phyloP scores from a whole-genome alignment of 164 flowering plant species.

The Dillenia turbinata region DNA sequence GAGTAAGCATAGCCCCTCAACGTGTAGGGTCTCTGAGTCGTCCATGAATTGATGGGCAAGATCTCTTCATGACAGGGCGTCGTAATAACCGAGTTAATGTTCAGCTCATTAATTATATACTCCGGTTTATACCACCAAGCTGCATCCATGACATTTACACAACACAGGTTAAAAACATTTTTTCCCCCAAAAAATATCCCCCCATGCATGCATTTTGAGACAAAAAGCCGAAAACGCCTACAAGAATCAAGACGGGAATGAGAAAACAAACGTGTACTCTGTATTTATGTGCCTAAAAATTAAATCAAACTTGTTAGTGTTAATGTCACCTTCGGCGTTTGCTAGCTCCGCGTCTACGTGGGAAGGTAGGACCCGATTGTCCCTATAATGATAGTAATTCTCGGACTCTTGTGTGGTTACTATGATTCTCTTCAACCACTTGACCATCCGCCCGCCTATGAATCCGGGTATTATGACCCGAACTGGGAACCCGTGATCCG shows the following conservation, averaged over 20 bases:
- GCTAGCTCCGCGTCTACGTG: slow-evolving; percentile 95
- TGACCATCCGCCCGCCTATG: slow-evolving; percentile 97
- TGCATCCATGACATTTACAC: slow-evolving; percentile 13
- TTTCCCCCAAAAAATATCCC: too few relatives aligned
- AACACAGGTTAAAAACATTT: too few relatives aligned
- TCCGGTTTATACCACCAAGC: slow-evolving; percentile 99
- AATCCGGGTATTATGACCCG: slow-evolving; percentile 89
- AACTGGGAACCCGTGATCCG: slow-evolving; percentile 94
- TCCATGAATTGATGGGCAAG: slow-evolving; percentile 72
- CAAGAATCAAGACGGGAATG: too few relatives aligned
- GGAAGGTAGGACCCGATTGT: slow-evolving; percentile 84
- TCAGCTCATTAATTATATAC: slow-evolving; percentile 86
- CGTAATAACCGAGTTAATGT: slow-evolving; percentile 91
- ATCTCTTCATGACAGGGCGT: slow-evolving; percentile 90
- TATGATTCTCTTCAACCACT: slow-evolving; percentile 79
- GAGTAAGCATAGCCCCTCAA: slow-evolving; percentile 87
- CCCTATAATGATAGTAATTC: slow-evolving; percentile 70
- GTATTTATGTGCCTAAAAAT: too few relatives aligned
- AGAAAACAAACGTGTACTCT: too few relatives aligned
- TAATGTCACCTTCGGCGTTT: slow-evolving; percentile 62
- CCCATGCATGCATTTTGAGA: too few relatives aligned
- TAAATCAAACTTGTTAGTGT: too few relatives aligned
- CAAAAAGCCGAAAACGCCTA: too few relatives aligned
- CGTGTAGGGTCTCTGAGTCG: slow-evolving; percentile 77
- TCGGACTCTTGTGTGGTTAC: slow-evolving; percentile 70